Evolutionary conservation across 1,139 yeast species (phyloP).

Genomic region (Zygotorulaspora mrakii): DNA sequence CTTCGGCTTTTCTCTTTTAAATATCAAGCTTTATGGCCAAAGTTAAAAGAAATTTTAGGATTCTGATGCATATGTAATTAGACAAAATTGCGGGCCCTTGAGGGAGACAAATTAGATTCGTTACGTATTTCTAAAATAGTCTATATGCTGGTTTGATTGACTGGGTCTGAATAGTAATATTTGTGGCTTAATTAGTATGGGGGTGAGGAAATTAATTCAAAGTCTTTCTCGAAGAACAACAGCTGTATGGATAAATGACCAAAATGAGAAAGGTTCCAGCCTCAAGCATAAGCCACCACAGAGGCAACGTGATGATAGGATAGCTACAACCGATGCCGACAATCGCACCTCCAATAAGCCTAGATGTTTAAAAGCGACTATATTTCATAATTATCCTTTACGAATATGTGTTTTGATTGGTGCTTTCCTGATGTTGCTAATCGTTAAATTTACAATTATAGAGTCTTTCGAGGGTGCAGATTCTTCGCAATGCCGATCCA

Average conservation of each 20-base stretch:
- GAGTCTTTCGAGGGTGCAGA: conserved; percentile 39
- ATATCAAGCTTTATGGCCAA: too few species aligned
- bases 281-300: too few species aligned
- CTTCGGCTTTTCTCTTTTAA: too few species aligned
- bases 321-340: too few species aligned
- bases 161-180: background rate
- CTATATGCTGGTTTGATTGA: background rate
- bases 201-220: background rate
- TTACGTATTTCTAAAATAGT: too few species aligned
- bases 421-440: conserved; percentile 15
- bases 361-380: background rate
- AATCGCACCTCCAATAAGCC: too few species aligned
- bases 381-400: background rate
- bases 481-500: conserved; percentile 51
- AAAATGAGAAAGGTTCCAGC: background rate
- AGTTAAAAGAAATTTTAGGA: too few species aligned
- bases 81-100: too few species aligned
- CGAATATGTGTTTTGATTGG: conserved; percentile 16
- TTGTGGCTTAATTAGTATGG: conserved; percentile 1
- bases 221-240: conserved; percentile 2
- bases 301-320: too few species aligned
- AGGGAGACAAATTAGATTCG: too few species aligned
- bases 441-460: conserved; percentile 12
- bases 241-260: background rate
- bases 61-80: too few species aligned